These are phyloP conservation scores for Didymellaceae sp. DNA, from an alignment of 2,329 filamentous ascomycete genomes.

Conservation along the genomic window DNA sequence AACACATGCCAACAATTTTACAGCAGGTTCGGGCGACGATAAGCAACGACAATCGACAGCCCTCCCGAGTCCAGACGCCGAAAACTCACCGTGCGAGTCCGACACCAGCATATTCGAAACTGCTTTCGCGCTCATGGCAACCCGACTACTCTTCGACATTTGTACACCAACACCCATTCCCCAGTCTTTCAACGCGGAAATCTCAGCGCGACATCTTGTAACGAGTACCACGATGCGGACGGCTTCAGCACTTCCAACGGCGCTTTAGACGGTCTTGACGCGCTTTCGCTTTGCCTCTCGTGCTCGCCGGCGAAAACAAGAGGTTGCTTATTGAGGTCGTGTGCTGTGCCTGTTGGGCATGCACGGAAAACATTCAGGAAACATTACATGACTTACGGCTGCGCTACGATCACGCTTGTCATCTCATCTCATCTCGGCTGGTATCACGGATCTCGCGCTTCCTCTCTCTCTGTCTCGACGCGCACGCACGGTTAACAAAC, in stretches of 20 bases:
- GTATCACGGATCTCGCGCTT: conserved; percentile 18
- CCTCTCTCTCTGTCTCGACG: conserved; percentile 22
- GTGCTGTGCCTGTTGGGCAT: conserved; percentile 22
- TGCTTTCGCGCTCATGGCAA: conserved; percentile 42
- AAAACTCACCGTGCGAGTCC: conserved; percentile 41
- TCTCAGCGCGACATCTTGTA: conserved; percentile 25
- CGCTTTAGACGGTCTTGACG: conserved; percentile 21
- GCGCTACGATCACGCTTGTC: conserved; percentile 34
- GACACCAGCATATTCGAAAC: conserved; percentile 40
- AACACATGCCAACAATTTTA: conserved; percentile 57
- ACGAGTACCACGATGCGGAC: conserved; percentile 18
- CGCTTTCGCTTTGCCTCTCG: conserved; percentile 27
- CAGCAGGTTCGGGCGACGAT: conserved; percentile 97
- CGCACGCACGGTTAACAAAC: no score
- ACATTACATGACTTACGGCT: conserved; percentile 34
- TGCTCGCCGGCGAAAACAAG: conserved; percentile 35
- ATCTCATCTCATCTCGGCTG: conserved; percentile 25
- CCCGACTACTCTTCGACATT: conserved; percentile 37
- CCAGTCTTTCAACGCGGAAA: conserved; percentile 30
- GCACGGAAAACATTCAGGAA: no score
- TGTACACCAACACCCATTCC: conserved; percentile 34
- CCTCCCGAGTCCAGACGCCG: conserved; percentile 41
- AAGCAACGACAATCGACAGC: conserved; percentile 51
- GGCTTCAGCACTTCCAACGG: conserved; percentile 13
- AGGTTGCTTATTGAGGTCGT: conserved; percentile 23